Percentiles rank a stretch among this genome's conserved stretches.
phyloP scores from a whole-genome alignment of 2,329 filamentous ascomycete genomes.

The Stagonosporopsis cucurbitacearum region DNA sequence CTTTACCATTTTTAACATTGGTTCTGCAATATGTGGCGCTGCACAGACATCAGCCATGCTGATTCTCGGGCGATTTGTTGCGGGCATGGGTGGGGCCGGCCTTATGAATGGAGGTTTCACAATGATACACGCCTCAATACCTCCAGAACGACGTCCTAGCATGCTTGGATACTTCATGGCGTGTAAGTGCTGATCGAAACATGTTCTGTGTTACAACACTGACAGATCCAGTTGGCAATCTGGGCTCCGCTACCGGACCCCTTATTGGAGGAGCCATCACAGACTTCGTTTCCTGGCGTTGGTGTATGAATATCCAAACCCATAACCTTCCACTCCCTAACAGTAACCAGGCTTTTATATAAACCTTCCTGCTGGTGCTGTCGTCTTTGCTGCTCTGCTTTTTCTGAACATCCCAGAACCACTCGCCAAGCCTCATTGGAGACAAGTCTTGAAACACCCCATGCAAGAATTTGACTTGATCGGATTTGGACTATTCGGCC shows the following conservation, averaged over 20 bases:
- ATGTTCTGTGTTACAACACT: background rate
- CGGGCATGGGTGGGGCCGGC: conserved; percentile 23
- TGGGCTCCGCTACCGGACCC: conserved; percentile 53
- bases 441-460: conserved; percentile 51
- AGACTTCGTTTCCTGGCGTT: conserved; percentile 54
- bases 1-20: conserved; percentile 22
- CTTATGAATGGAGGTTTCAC: conserved; percentile 50
- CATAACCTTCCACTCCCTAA: background rate
- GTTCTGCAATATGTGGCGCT: conserved; percentile 24
- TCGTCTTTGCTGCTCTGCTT: no score
- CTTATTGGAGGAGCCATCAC: conserved; percentile 57
- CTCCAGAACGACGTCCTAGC: conserved; percentile 51
- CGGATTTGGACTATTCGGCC: conserved; percentile 55
- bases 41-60: conserved; percentile 20
- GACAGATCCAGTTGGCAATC: conserved; percentile 44
- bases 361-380: no score
- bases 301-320: conserved; percentile 43
- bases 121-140: conserved; percentile 49
- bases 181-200: conserved; percentile 40
- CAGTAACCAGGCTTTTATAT: no score
- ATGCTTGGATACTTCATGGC: conserved; percentile 54
- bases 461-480: conserved; percentile 59
- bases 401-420: conserved; percentile 45
- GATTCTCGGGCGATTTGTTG: conserved; percentile 23
- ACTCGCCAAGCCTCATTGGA: conserved; percentile 57